phyloP scores from a whole-genome alignment of 148 eudicot species.

The Tetragonia tetragonoides region DNA sequence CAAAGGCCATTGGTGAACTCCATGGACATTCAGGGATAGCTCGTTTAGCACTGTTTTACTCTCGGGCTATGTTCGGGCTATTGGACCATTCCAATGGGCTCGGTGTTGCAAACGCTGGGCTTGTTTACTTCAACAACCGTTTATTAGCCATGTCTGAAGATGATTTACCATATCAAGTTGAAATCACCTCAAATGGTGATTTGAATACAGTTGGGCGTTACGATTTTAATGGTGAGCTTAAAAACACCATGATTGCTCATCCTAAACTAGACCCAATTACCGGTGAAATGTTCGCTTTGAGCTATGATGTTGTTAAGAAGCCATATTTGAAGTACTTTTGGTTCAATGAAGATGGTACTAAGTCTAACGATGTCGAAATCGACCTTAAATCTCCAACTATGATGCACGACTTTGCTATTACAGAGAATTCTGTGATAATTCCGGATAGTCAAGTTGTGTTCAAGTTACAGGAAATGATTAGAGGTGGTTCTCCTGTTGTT shows the following conservation, averaged over 20 bases:
- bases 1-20: conserved; percentile 71
- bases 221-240: conserved; percentile 47
- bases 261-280: conserved; percentile 70
- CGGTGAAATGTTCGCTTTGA: conserved; percentile 60
- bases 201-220: conserved; percentile 52
- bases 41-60: conserved; percentile 46
- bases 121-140: conserved; percentile 56
- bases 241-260: conserved; percentile 75
- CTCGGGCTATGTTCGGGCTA: conserved; percentile 49
- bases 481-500: conserved; percentile 81
- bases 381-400: conserved; percentile 56
- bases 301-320: conserved; percentile 67
- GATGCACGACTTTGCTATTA: conserved; percentile 90
- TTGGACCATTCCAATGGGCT: conserved; percentile 47
- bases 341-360: conserved; percentile 45
- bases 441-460: conserved; percentile 88
- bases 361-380: conserved; percentile 63
- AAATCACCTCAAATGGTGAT: conserved; percentile 54
- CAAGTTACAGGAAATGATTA: conserved; percentile 72
- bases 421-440: conserved; percentile 57
- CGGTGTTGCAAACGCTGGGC: conserved; percentile 80
- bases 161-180: conserved; percentile 69
- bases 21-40: conserved; percentile 76
- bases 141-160: conserved; percentile 84
- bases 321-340: conserved; percentile 70